These are phyloP conservation scores for Violaceomyces palustris DNA, from an alignment of 1,284 basidiomycete species.

Conservation along the genomic window DNA sequence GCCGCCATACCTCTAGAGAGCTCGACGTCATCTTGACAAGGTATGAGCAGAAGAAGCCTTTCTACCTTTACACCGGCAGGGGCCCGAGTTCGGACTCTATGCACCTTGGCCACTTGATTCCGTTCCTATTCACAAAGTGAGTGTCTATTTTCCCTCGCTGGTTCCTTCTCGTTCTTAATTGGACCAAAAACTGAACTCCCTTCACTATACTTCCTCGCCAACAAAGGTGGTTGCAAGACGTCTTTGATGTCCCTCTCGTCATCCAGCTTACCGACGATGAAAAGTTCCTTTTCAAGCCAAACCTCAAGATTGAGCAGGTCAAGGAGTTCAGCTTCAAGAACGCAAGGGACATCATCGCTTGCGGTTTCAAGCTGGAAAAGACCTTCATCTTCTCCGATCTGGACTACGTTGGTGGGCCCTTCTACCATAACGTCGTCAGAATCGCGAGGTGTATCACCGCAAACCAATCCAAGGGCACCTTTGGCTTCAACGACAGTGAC, in stretches of 20 bases:
- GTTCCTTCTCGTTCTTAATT: too few relatives aligned
- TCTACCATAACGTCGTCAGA: conserved; percentile 90
- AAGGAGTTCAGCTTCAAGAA: conserved; percentile 78
- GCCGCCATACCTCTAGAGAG: conserved; percentile 61
- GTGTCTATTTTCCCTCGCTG: too few relatives aligned
- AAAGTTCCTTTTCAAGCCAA: conserved; percentile 96
- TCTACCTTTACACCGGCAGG: conserved; percentile 95
- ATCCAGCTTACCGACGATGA: conserved; percentile 97
- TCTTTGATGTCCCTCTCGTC: conserved; percentile 89
- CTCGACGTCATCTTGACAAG: conserved; percentile 89
- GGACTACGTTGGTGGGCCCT: conserved; percentile 77
- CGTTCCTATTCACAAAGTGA: conserved; percentile 97
- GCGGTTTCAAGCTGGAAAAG: conserved; percentile 84
- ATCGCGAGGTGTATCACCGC: conserved; percentile 89
- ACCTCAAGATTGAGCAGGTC: conserved; percentile 84
- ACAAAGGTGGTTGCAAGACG: conserved; percentile 98
- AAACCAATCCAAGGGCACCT: conserved; percentile 88
- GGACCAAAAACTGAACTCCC: too few relatives aligned
- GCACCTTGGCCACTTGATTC: conserved; percentile 96
- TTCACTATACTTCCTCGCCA: too few relatives aligned
- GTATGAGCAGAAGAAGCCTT: conserved; percentile 93
- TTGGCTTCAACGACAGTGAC: conserved; percentile 86
- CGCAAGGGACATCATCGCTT: conserved; percentile 90
- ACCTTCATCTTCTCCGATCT: conserved; percentile 97
- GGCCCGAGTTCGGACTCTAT: conserved; percentile 95